Conservation (phyloP, 768 basidiomycete species). For the Mycena maculata region DNA sequence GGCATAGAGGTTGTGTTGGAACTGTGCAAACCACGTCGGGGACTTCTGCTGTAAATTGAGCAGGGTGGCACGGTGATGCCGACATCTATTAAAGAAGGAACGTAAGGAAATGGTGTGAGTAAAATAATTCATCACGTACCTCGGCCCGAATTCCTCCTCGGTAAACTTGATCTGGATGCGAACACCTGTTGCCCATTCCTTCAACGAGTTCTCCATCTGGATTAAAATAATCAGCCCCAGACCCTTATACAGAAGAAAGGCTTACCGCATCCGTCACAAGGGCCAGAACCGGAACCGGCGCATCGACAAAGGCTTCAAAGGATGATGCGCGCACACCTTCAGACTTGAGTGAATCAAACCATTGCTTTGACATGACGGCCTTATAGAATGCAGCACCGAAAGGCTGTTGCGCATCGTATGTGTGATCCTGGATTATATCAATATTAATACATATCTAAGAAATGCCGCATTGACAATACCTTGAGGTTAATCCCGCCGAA, state of each 20-base stretch:
- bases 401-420: neutral
- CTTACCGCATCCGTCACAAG: neutral
- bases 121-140: neutral
- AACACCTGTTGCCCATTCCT: neutral
- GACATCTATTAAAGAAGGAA: neutral
- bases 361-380: constrained; percentile 2
- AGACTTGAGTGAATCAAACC: neutral
- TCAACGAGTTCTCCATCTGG: neutral
- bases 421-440: neutral
- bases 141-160: neutral
- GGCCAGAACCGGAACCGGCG: neutral
- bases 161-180: constrained; percentile 8
- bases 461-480: no score
- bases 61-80: neutral
- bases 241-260: neutral
- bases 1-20: constrained; percentile 2
- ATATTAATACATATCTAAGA: no score
- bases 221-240: neutral
- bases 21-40: neutral
- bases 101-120: neutral
- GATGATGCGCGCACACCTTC: neutral
- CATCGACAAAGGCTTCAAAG: neutral
- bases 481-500: neutral
- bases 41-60: constrained; percentile 1
- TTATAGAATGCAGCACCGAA: constrained; percentile 1